Evolutionary conservation across 768 basidiomycete genomes (phyloP), one percentile per base, ranked within the genome.

Genomic region (Phlebiopsis flavidoalba): DNA sequence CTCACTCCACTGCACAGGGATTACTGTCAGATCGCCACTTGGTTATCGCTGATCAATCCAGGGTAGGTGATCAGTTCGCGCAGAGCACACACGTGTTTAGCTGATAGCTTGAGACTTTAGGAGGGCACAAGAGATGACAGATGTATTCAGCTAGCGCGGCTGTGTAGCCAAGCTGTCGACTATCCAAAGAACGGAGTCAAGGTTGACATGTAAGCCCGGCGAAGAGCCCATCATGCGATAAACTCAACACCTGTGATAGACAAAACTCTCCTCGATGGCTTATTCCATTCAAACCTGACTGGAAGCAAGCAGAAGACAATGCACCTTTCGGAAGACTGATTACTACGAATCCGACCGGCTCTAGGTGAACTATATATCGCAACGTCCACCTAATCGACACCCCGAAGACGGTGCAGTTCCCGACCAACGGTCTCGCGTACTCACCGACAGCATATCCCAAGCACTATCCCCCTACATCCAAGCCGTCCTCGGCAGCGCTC

Each of bases 121-220:
- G 71, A 79, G 3, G 91, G 91, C 2, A 84, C 85, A 22, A 74
- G 73, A 24, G 87, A 93, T 64, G 65, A 70, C 0, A 68, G 74
- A 50, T 93, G 92, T 69, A 61, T 81, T 37, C 70, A 64, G 46
- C 74, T 93, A 5, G 89, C 90, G 3, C 73, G 75, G 54, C 70
- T 89, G 15, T 91, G 87, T 58, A 78, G 71, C 61, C 67, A 83
- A 77, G 90, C 90, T 0, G 90, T 93, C 4, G 91, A 92, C 66
- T 93, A 89, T 69, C 84, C 88, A 0, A 93, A 92, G 73, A 85
- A 87, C 63, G 91, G 89, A 8, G 81, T 81, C 40, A 80, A 83
- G 1, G 87, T 90, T 24, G 74, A 85, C 53, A 74, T 87, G 31
- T 73, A 75, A 22, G 66, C 72, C 37, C 52, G 11, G 10, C 17